phyloP scores from a whole-genome alignment of 805 yeast species.

The Candida ortonii region DNA sequence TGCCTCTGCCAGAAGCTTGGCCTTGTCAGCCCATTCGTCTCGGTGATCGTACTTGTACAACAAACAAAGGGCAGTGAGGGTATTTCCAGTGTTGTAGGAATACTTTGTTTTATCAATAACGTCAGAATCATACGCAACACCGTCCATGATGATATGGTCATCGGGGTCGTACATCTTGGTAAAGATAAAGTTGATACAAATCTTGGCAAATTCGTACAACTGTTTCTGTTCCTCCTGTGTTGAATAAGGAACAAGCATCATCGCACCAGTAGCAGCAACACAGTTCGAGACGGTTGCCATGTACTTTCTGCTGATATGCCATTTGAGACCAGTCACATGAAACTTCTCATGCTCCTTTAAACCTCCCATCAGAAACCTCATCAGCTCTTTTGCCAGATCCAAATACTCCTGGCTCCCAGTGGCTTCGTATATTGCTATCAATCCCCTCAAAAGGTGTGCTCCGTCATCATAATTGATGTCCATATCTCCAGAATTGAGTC shows the following conservation, averaged over 20 bases:
- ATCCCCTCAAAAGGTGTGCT: slow-evolving; percentile 69
- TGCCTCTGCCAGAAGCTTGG: slow-evolving; percentile 52
- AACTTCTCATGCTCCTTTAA: slow-evolving; percentile 49
- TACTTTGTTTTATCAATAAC: slow-evolving; percentile 55
- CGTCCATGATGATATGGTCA: slow-evolving; percentile 61
- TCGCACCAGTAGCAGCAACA: slow-evolving; percentile 60
- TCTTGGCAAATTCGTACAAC: slow-evolving; percentile 56
- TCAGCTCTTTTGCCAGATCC: slow-evolving; percentile 56
- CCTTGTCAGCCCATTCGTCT: slow-evolving; percentile 46
- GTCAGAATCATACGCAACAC: slow-evolving; percentile 47
- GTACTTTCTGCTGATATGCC: slow-evolving; percentile 62
- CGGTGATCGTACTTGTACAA: slow-evolving; percentile 51
- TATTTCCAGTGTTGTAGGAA: slow-evolving; percentile 68
- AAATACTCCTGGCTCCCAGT: slow-evolving; percentile 53
- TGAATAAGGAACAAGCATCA: slow-evolving; percentile 52
- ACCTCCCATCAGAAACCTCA: slow-evolving; percentile 66
- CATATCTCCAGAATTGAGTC: slow-evolving; percentile 49
- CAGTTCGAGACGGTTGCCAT: slow-evolving; percentile 67
- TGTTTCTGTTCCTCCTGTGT: slow-evolving; percentile 34
- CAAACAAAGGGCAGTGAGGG: slow-evolving; percentile 52
- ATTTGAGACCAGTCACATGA: slow-evolving; percentile 55
- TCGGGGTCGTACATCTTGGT: slow-evolving; percentile 47
- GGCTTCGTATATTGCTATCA: slow-evolving; percentile 65
- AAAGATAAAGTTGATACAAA: slow-evolving; percentile 58
- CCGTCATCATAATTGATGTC: slow-evolving; percentile 74